Conservation (phyloP, 1,284 basidiomycete species). For the Kwoniella shivajii region DNA sequence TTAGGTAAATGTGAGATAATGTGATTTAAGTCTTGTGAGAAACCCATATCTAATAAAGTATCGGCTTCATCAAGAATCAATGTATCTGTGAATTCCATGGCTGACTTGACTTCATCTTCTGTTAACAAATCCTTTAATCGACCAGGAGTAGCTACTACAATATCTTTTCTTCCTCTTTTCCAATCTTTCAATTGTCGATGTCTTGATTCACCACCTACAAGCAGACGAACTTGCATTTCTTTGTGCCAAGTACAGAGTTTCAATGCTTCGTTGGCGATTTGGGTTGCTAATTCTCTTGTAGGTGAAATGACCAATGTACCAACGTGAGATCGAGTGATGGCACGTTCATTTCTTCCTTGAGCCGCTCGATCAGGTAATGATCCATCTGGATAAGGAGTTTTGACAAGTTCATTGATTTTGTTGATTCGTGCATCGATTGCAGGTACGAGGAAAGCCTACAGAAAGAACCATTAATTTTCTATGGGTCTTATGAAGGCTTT, state of each 20-base stretch:
- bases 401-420: slow-evolving; percentile 36
- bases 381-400: slow-evolving; percentile 26
- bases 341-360: slow-evolving; percentile 36
- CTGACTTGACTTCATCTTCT: slow-evolving; percentile 63
- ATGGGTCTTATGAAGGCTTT: background rate
- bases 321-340: slow-evolving; percentile 59
- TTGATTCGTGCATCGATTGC: slow-evolving; percentile 74
- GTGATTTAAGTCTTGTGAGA: slow-evolving; percentile 81
- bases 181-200: slow-evolving; percentile 68
- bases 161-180: slow-evolving; percentile 68
- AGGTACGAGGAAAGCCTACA: slow-evolving; percentile 77
- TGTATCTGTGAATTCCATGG: slow-evolving; percentile 63
- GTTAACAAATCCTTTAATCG: slow-evolving; percentile 78
- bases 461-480: background rate
- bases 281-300: slow-evolving; percentile 90
- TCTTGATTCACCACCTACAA: slow-evolving; percentile 79
- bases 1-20: slow-evolving; percentile 73
- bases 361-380: slow-evolving; percentile 22
- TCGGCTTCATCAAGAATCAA: slow-evolving; percentile 95
- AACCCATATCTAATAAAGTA: slow-evolving; percentile 93
- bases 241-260: slow-evolving; percentile 68
- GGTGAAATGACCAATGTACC: slow-evolving; percentile 88
- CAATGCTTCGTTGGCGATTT: slow-evolving; percentile 84
- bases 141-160: slow-evolving; percentile 92
- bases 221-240: slow-evolving; percentile 70